Evolutionary conservation across 768 basidiomycete genomes (phyloP), one percentile per base, ranked within the genome.

Genomic region (Leccinum disarticulatum): DNA sequence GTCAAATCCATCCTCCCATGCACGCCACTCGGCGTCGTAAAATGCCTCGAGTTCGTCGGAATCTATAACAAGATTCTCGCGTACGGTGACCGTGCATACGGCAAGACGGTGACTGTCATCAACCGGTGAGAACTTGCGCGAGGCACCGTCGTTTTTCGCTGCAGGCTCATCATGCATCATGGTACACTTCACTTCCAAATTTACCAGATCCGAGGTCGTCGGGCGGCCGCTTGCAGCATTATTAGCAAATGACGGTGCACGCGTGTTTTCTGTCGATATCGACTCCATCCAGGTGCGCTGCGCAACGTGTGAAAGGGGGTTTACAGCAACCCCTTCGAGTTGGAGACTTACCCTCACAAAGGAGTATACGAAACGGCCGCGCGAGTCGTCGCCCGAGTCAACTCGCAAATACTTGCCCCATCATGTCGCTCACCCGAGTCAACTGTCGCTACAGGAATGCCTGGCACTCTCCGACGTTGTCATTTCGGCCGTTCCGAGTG

Each of bases 1-100:
- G 93, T 97, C 68, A 98, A 98, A 75, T 96, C 94, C 4, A 93
- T 99, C 69, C 83, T 99, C 36, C 97, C 97, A 0, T 99, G 97
- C 74, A 99, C 97, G 5, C 95, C 97, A 0, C 83, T 99, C 11
- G 97, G 94, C 3, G 90, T 98, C 68, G 95, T 99, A 64, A 99
- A 99, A 76, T 91, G 87, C 61, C 80, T 99, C 25, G 97, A 99
- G 71, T 82, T 87, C 70, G 80, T 89, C 46, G 90, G 94, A 10
- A 93, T 98, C 14, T 98, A 99, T 79, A 98, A 98, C 77, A 87
- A 76, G 64, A 82, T 98, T 65, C 81, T 98, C 15, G 86, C 90
- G 1, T 98, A 97, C 72, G 97, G 97, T 35, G 95, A 98, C 73
- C 84, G 95, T 33, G 95, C 95, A 8, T 95, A 93, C 68, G 95